Conservation (phyloP, 805 yeast genomes). For the Pichia rugopelliculosa region DNA sequence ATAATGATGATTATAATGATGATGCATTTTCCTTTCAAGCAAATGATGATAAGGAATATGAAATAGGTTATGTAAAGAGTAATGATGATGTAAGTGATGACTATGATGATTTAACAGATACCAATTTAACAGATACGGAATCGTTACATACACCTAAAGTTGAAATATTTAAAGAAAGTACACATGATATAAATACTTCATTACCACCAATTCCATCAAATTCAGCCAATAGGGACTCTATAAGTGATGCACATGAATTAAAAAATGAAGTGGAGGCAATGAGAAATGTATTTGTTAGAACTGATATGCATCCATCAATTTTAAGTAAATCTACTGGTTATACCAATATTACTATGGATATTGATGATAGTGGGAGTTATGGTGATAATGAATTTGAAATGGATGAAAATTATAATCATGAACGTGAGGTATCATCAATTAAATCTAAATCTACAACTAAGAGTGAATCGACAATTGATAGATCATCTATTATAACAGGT, state of each 20-base stretch:
- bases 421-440: not conserved
- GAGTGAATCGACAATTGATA: not conserved
- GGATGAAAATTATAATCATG: not conserved
- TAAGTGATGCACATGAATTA: slow-evolving; percentile 1
- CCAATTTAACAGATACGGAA: slow-evolving; percentile 1
- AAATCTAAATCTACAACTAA: not conserved
- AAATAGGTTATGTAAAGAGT: slow-evolving; percentile 8
- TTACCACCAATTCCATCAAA: not conserved
- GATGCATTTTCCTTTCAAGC: slow-evolving; percentile 17
- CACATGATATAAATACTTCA: not conserved
- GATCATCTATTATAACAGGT: not conserved
- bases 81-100: not conserved
- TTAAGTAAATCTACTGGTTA: slow-evolving; percentile 5
- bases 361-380: not conserved
- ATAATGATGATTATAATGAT: slow-evolving; percentile 13
- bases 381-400: not conserved
- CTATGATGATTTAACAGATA: slow-evolving; percentile 3
- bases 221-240: not conserved
- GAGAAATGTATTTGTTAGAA: slow-evolving; percentile 19
- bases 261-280: slow-evolving; percentile 12
- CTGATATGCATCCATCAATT: slow-evolving; percentile 8
- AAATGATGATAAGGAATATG: slow-evolving; percentile 18
- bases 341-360: not conserved
- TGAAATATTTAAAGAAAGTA: not conserved
- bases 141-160: not conserved